Conservation (phyloP, 2,329 filamentous ascomycete genomes). For the Xylaria sp. region DNA sequence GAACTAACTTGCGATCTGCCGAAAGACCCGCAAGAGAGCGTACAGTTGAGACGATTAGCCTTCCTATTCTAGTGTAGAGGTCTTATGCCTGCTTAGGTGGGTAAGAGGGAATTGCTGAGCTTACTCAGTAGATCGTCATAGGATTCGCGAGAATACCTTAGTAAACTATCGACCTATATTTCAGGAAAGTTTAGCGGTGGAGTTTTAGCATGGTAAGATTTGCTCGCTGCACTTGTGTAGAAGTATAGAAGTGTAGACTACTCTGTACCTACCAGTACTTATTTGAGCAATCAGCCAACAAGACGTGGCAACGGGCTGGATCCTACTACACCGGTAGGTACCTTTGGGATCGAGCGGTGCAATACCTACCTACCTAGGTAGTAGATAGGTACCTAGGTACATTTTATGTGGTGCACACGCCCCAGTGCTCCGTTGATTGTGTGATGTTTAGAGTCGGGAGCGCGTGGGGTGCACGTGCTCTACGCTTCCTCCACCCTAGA, state of each 20-base stretch:
- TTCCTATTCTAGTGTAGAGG: background rate
- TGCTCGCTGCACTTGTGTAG: background rate
- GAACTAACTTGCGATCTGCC: conserved; percentile 18
- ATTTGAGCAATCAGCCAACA: no score
- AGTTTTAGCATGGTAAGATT: no score
- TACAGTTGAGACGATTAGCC: background rate
- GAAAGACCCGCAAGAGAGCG: background rate
- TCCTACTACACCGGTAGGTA: no score
- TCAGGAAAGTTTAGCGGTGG: background rate
- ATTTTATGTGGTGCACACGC: no score
- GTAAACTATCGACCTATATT: background rate
- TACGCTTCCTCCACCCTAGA: no score
- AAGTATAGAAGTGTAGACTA: no score
- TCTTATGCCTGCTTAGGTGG: background rate
- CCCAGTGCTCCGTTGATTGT: no score
- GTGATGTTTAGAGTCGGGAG: background rate
- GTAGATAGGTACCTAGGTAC: no score
- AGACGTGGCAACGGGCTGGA: no score
- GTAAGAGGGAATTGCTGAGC: conserved; percentile 9
- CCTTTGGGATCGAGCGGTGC: no score
- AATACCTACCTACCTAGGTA: no score
- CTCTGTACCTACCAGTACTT: no score
- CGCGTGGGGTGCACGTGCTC: background rate
- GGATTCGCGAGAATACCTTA: background rate
- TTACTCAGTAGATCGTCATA: conserved; percentile 17